Percentiles rank a stretch among this genome's conserved stretches.
Evolutionary conservation across 2,329 filamentous ascomycete genomes (phyloP).

Genomic region (Talaromyces sp.): DNA sequence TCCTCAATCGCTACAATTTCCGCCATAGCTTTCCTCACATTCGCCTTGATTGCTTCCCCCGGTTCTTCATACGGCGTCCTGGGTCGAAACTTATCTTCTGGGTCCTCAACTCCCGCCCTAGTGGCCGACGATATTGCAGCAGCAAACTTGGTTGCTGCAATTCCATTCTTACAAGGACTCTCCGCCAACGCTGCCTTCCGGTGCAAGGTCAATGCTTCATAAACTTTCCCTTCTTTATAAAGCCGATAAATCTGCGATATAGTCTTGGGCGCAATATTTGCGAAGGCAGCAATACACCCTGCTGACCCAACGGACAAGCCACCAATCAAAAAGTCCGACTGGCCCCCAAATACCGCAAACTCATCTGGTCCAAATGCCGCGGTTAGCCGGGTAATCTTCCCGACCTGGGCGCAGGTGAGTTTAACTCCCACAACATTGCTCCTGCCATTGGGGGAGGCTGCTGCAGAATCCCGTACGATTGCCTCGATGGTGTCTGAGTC

Average conservation of each 20-base stretch:
- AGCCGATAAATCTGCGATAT: conserved; percentile 72
- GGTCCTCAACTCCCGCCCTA: not conserved
- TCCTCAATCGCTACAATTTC: not conserved
- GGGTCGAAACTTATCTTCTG: not conserved
- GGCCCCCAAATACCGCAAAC: conserved; percentile 78
- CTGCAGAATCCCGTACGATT: conserved; percentile 37
- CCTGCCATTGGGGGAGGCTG: not conserved
- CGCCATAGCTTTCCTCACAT: not conserved
- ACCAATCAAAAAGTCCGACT: conserved; percentile 76
- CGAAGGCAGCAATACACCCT: conserved; percentile 77
- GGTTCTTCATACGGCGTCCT: not conserved
- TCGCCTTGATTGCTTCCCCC: not conserved
- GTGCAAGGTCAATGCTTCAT: conserved; percentile 61
- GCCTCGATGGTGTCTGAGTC: conserved; percentile 54
- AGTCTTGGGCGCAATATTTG: conserved; percentile 74
- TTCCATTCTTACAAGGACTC: not conserved
- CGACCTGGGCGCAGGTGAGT: conserved; percentile 49
- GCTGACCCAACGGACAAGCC: conserved; percentile 68
- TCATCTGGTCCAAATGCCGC: conserved; percentile 20
- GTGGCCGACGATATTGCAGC: not conserved
- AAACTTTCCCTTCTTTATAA: conserved; percentile 63
- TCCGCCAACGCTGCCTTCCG: not conserved
- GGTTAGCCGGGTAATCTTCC: conserved; percentile 22
- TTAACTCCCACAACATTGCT: conserved; percentile 60
- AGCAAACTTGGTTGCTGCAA: not conserved